Conservation (phyloP, 805 yeast species). For the Ogataea wickerhamii region DNA sequence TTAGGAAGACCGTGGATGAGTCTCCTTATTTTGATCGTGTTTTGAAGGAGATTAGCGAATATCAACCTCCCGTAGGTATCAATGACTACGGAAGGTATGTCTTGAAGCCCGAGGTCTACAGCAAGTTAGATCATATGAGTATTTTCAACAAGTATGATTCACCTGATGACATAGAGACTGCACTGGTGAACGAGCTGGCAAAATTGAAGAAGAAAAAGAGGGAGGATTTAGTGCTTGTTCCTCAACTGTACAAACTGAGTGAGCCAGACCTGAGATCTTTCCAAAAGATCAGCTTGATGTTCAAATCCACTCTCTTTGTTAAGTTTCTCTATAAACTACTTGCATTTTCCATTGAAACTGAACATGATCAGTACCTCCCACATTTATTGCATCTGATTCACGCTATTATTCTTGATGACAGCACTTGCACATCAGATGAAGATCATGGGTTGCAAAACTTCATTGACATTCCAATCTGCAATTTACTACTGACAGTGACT, state of each 20-base stretch:
- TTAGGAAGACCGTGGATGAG: slow-evolving; percentile 31
- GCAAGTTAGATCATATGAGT: slow-evolving; percentile 56
- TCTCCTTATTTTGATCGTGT: slow-evolving; percentile 44
- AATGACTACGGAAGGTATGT: slow-evolving; percentile 66
- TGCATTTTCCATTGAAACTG: slow-evolving; percentile 46
- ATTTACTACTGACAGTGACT: slow-evolving; percentile 48
- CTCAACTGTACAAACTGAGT: slow-evolving; percentile 36
- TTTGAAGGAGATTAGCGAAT: slow-evolving; percentile 57
- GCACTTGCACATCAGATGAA: slow-evolving; percentile 35
- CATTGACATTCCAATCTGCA: slow-evolving; percentile 54
- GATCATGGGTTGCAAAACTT: slow-evolving; percentile 32
- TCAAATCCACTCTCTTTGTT: slow-evolving; percentile 51
- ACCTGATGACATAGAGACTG: slow-evolving; percentile 48
- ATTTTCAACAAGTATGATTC: slow-evolving; percentile 45
- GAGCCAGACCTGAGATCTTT: slow-evolving; percentile 29
- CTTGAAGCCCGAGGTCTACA: slow-evolving; percentile 44
- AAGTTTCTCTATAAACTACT: slow-evolving; percentile 57
- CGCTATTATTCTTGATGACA: slow-evolving; percentile 45
- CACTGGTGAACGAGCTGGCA: slow-evolving; percentile 43
- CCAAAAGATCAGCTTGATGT: slow-evolving; percentile 43
- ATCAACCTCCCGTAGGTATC: slow-evolving; percentile 61
- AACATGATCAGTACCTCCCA: slow-evolving; percentile 53
- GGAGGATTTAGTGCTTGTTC: slow-evolving; percentile 47
- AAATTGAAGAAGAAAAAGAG: slow-evolving; percentile 34
- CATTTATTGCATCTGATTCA: slow-evolving; percentile 66